Conservation (phyloP, 2,329 filamentous ascomycete species). For the Geosmithia morbida region DNA sequence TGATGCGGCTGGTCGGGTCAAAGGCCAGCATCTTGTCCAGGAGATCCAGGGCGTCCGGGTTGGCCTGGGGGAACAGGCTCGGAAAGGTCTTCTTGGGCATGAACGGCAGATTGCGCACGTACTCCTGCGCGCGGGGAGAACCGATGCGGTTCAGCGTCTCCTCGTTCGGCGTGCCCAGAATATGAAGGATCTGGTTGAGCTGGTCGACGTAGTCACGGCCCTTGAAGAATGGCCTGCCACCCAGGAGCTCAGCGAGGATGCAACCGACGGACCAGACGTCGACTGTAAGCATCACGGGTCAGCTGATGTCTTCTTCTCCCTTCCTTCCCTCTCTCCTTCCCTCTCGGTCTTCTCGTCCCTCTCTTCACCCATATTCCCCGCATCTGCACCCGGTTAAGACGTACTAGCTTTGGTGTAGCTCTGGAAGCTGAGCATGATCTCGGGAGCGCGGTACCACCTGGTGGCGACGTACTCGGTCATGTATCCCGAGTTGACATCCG, state of each 20-base stretch:
- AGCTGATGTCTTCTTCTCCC: not conserved
- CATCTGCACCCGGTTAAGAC: slow-evolving; percentile 26
- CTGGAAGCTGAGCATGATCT: slow-evolving; percentile 99
- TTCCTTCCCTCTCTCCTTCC: not conserved
- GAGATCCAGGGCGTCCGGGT: slow-evolving; percentile 88
- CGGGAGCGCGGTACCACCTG: slow-evolving; percentile 85
- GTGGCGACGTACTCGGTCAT: slow-evolving; percentile 99
- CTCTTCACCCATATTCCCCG: not conserved
- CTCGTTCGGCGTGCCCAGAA: slow-evolving; percentile 91
- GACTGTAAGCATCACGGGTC: slow-evolving; percentile 37
- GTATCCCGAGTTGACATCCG: slow-evolving; percentile 96
- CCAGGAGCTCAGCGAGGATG: slow-evolving; percentile 89
- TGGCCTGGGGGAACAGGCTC: slow-evolving; percentile 81
- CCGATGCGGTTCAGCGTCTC: slow-evolving; percentile 89
- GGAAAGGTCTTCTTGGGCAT: slow-evolving; percentile 92
- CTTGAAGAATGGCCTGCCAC: slow-evolving; percentile 97
- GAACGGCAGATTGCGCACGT: slow-evolving; percentile 87
- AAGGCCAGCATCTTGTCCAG: slow-evolving; percentile 97
- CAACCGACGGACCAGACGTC: slow-evolving; percentile 99
- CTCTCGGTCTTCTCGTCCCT: not conserved
- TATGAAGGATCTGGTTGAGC: slow-evolving; percentile 97
- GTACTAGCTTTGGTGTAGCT: slow-evolving; percentile 99
- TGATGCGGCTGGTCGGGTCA: slow-evolving; percentile 85
- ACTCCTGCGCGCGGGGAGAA: slow-evolving; percentile 90
- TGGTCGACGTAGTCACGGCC: slow-evolving; percentile 98